A percentile compares a stretch with the other conserved stretches of the same genome.
These are phyloP conservation scores for Cordyceps pruinosa DNA, from an alignment of 2,329 filamentous ascomycete species.

Conservation along the genomic window DNA sequence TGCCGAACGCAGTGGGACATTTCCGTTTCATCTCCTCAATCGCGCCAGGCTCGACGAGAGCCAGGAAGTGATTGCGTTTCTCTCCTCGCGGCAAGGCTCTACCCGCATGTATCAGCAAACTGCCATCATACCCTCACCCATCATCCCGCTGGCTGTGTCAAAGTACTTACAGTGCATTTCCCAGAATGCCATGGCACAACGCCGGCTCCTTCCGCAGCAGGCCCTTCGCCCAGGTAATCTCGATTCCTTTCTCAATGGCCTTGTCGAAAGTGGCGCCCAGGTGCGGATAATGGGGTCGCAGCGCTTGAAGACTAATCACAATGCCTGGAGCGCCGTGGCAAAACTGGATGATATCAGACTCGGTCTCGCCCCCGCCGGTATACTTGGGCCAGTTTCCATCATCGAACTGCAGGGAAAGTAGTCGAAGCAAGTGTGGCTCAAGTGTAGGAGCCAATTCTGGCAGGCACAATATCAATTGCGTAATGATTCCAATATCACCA, in stretches of 20 bases:
- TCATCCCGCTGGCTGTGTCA: conserved; percentile 15
- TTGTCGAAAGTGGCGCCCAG: conserved; percentile 46
- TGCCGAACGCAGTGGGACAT: conserved; percentile 28
- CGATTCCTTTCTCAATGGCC: conserved; percentile 44
- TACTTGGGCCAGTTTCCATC: conserved; percentile 58
- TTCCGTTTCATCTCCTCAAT: conserved; percentile 38
- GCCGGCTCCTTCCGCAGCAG: conserved; percentile 58
- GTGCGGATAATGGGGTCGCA: conserved; percentile 49
- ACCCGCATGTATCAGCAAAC: not conserved
- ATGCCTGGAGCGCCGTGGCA: conserved; percentile 63
- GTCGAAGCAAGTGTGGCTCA: conserved; percentile 42
- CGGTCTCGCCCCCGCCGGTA: conserved; percentile 32
- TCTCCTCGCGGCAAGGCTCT: conserved; percentile 24
- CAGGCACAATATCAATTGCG: conserved; percentile 57
- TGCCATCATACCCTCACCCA: not conserved
- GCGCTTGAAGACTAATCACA: conserved; percentile 48
- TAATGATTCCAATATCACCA: conserved; percentile 62
- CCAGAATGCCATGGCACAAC: conserved; percentile 58
- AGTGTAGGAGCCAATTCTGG: conserved; percentile 48
- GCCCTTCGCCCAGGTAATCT: conserved; percentile 49
- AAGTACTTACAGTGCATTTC: conserved; percentile 53
- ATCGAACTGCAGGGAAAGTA: conserved; percentile 53
- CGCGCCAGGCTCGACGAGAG: conserved; percentile 48
- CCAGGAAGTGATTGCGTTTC: conserved; percentile 45
- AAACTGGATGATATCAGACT: conserved; percentile 50